phyloP scores from a whole-genome alignment of 495 filamentous ascomycete species.

The Pseudevernia furfuracea region DNA sequence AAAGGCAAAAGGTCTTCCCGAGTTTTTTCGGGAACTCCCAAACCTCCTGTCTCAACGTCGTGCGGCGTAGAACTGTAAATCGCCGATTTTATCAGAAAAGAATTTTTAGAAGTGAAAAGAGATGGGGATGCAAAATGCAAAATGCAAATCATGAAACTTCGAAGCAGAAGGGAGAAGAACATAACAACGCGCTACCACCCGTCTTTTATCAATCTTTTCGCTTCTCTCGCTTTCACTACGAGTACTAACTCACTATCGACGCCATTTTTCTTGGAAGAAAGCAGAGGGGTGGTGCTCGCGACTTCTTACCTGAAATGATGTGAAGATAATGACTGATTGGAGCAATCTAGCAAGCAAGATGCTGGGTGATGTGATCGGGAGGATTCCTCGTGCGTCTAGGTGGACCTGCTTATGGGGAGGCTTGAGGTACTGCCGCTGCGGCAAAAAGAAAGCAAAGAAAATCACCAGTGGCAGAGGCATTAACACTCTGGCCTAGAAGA shows the following conservation, averaged over 20 bases:
- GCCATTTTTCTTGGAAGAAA: background rate
- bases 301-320: constrained; percentile 6
- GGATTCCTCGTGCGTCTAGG: constrained; percentile 9
- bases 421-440: constrained; percentile 21
- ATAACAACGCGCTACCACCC: constrained; percentile 15
- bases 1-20: background rate
- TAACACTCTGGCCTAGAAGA: background rate
- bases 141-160: background rate
- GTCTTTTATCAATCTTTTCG: constrained; percentile 15
- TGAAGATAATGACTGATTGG: background rate
- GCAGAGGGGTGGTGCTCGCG: background rate
- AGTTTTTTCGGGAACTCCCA: background rate
- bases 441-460: constrained; percentile 11
- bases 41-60: background rate
- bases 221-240: constrained; percentile 5
- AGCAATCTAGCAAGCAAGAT: background rate
- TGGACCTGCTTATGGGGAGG: constrained; percentile 1
- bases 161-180: background rate
- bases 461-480: constrained; percentile 1
- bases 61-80: constrained; percentile 1
- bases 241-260: background rate
- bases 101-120: no score
- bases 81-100: background rate
- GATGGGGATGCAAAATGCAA: background rate
- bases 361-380: constrained; percentile 12